These are phyloP conservation scores for Rhizopogon roseolus DNA, from an alignment of 768 basidiomycete genomes.

Conservation along the genomic window DNA sequence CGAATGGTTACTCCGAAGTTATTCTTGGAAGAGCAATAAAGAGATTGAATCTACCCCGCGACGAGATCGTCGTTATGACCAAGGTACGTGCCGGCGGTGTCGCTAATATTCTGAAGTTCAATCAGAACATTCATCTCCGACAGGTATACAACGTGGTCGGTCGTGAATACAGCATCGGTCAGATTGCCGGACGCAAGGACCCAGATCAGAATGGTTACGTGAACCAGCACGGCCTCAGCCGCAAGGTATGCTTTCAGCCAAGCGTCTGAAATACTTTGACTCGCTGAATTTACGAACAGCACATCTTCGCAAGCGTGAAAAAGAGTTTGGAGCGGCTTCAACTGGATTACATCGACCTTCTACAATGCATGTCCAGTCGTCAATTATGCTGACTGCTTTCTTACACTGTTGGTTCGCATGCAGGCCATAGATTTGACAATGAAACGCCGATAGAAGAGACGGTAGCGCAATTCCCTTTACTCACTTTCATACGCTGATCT, in stretches of 20 bases:
- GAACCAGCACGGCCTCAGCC: constrained; percentile 41
- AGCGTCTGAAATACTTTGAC: not conserved
- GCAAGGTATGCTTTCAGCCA: constrained; percentile 28
- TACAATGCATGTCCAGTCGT: constrained; percentile 35
- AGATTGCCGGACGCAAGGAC: constrained; percentile 13
- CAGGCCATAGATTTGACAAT: constrained; percentile 44
- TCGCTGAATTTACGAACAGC: constrained; percentile 21
- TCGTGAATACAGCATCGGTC: constrained; percentile 10
- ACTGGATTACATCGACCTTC: constrained; percentile 53
- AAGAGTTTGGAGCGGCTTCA: constrained; percentile 37
- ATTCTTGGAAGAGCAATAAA: constrained; percentile 73
- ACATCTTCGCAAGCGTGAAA: constrained; percentile 55
- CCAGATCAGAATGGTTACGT: constrained; percentile 39
- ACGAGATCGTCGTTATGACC: constrained; percentile 74
- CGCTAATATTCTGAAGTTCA: not conserved
- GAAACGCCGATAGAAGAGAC: constrained; percentile 49
- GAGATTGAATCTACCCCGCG: constrained; percentile 59
- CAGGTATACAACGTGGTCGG: constrained; percentile 40
- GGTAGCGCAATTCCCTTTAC: constrained; percentile 8
- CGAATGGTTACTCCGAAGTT: constrained; percentile 60
- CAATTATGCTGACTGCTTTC: not conserved
- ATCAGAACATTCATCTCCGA: not conserved
- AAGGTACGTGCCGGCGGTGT: constrained; percentile 39
- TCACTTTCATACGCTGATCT: not conserved
- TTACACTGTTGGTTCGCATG: not conserved